Evolutionary conservation across 2,329 filamentous ascomycete species (phyloP), one percentile per base, ranked within the genome.

Genomic region (Fusarium sp.): DNA sequence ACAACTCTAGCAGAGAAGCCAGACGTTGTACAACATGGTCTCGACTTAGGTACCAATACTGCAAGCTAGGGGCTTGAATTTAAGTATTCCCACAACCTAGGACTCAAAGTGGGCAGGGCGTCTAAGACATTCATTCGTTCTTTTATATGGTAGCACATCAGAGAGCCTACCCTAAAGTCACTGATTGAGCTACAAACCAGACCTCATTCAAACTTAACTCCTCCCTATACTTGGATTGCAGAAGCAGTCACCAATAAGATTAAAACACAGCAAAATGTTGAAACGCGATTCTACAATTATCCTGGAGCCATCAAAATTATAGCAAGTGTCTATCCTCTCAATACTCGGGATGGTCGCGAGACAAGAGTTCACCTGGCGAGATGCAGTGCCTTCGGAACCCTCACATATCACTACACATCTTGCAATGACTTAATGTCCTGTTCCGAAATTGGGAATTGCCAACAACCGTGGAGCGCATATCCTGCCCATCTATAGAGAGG

Each of bases 181-280:
- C 20, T 30, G 14, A 6, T 10, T 55, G 51, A 54, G 24, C 18
- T 28, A 9, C 32, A 32, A 32, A 32, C 2, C 32, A 32, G 13
- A 15, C 13, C 32, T 32, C 32, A 32, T 32, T 15, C 32, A 35
- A 35, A 1, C 14, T 35, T 15, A 35, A 35, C 14, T 35, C 14
- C 14, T 35, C 32, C 14, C 14, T 0, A 15, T 0, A 15, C 32
- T 35, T 0, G 14, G 13, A 32, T 32, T 32, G 32, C 0, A 32
- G 5, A 35, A 15, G 32, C 32, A 35, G 6, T 0, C 2, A 8
- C 32, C 32, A 15, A 6, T 15, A 35, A n/a, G n/a, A n/a, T n/a
- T 3, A 15, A 15, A 1, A 35, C 14, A 0, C 32, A 3, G 14
- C 14, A 35, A 15, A 15, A 8, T 35, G 1, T 35, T 15, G 32